Percentiles rank a stretch among this genome's conserved stretches.
Evolutionary conservation across 2,329 filamentous ascomycete species (phyloP).

Genomic region (Cladosporium colombiae): DNA sequence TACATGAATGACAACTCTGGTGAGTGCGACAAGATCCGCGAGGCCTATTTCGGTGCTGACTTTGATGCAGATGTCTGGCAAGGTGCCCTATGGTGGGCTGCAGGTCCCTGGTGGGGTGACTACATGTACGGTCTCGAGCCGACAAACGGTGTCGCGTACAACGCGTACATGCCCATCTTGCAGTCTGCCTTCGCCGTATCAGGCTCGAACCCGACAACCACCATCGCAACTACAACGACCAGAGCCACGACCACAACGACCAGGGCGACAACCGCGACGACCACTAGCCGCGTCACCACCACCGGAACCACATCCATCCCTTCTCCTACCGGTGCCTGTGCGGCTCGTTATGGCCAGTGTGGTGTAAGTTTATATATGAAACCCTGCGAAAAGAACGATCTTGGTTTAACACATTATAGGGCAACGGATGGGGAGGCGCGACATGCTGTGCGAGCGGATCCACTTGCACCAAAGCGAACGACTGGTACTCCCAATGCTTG

Average conservation of each 20-base stretch:
- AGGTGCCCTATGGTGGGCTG: conserved; percentile 58
- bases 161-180: conserved; percentile 26
- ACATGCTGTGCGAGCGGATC: conserved; percentile 36
- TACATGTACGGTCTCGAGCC: conserved; percentile 50
- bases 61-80: conserved; percentile 52
- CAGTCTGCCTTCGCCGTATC: conserved; percentile 13
- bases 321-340: conserved; percentile 7
- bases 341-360: conserved; percentile 13
- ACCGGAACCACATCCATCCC: conserved; percentile 6
- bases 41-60: not conserved
- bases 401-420: conserved; percentile 17
- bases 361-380: conserved; percentile 1
- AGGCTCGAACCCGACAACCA: conserved; percentile 24
- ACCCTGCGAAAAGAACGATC: not conserved
- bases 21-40: not conserved
- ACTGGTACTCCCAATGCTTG: conserved; percentile 39
- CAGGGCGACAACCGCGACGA: not conserved
- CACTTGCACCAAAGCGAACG: conserved; percentile 30
- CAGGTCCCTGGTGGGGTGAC: conserved; percentile 51
- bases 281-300: conserved; percentile 1
- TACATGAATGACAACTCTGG: conserved; percentile 48
- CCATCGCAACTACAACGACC: not conserved
- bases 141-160: conserved; percentile 46
- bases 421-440: conserved; percentile 34
- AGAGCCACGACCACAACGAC: conserved; percentile 11